A percentile compares a stretch with the other conserved stretches of the same genome.
These are phyloP conservation scores for Aspergillus phoenicis DNA, from an alignment of 2,329 filamentous ascomycete genomes.

Conservation along the genomic window DNA sequence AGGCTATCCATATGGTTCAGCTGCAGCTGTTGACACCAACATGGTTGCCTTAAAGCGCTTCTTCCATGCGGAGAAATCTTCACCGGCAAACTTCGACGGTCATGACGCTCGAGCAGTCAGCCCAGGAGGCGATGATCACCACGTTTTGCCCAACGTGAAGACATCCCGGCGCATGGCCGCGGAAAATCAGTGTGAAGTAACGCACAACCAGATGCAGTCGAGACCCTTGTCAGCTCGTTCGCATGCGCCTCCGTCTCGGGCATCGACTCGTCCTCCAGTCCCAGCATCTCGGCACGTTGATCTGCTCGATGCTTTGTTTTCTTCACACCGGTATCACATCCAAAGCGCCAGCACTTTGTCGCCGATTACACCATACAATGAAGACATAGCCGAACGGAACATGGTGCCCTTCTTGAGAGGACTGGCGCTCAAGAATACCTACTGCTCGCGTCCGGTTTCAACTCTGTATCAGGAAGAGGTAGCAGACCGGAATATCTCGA, in stretches of 20 bases:
- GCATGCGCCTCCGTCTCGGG: constrained; percentile 28
- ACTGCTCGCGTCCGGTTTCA: constrained; percentile 35
- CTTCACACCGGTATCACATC: constrained; percentile 35
- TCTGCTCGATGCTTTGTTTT: constrained; percentile 43
- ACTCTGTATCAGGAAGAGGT: constrained; percentile 46
- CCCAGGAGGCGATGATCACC: neutral
- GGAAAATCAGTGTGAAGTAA: constrained; percentile 41
- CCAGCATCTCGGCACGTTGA: constrained; percentile 38
- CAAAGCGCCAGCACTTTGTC: constrained; percentile 28
- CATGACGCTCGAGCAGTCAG: constrained; percentile 8
- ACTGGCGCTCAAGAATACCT: constrained; percentile 29
- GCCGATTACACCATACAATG: constrained; percentile 43
- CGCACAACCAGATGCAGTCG: constrained; percentile 39
- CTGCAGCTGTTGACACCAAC: neutral
- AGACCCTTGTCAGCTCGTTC: constrained; percentile 32
- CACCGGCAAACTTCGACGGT: constrained; percentile 18
- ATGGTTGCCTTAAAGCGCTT: constrained; percentile 41
- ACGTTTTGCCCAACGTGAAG: constrained; percentile 20
- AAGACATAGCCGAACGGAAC: constrained; percentile 49
- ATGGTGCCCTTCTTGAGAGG: constrained; percentile 38
- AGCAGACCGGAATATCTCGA: constrained; percentile 43
- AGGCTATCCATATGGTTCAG: neutral
- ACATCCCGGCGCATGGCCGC: constrained; percentile 27
- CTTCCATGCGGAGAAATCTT: constrained; percentile 33
- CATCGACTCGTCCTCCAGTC: constrained; percentile 19